Percentiles rank a stretch among this genome's conserved stretches.
These are phyloP conservation scores for Gryganskiella cystojenkinii DNA, from an alignment of 192 early-diverging fungal species.

Conservation along the genomic window DNA sequence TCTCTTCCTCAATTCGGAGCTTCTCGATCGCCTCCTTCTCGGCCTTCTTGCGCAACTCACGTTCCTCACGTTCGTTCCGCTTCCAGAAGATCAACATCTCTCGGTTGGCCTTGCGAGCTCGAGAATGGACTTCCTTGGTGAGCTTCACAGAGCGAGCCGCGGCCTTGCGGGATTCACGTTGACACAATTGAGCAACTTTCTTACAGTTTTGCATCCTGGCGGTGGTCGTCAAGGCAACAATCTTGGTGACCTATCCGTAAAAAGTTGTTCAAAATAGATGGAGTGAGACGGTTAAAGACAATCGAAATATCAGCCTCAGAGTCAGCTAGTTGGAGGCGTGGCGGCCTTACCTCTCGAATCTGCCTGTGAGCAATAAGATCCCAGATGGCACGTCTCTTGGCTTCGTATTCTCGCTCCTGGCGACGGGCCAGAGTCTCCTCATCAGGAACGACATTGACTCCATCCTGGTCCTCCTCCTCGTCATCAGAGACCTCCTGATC, in stretches of 20 bases:
- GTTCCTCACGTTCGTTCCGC: slow-evolving; percentile 90
- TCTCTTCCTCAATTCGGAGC: slow-evolving; percentile 83
- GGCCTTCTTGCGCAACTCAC: slow-evolving; percentile 87
- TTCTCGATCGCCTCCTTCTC: slow-evolving; percentile 88
- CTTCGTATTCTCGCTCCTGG: slow-evolving; percentile 44
- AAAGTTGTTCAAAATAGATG: background rate
- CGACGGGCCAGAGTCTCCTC: slow-evolving; percentile 26
- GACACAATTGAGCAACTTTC: slow-evolving; percentile 76
- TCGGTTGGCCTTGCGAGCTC: slow-evolving; percentile 61
- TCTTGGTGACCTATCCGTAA: slow-evolving; percentile 56
- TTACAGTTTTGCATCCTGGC: slow-evolving; percentile 70
- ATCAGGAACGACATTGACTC: slow-evolving; percentile 1
- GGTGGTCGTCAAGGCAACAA: slow-evolving; percentile 56
- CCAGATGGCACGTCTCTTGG: slow-evolving; percentile 39
- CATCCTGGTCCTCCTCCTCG: background rate
- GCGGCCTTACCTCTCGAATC: slow-evolving; percentile 41
- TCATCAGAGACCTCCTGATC: slow-evolving; percentile 19
- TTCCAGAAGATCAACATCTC: slow-evolving; percentile 94
- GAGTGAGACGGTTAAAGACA: background rate
- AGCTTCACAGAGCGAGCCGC: slow-evolving; percentile 61
- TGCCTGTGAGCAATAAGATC: slow-evolving; percentile 49
- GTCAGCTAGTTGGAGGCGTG: too few relatives aligned
- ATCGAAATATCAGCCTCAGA: background rate
- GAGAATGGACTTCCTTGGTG: slow-evolving; percentile 69
- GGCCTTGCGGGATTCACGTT: slow-evolving; percentile 76